Evolutionary conservation across 2,329 filamentous ascomycete genomes (phyloP), one percentile per base, ranked within the genome.

Genomic region (Clarireedia monteithiana): DNA sequence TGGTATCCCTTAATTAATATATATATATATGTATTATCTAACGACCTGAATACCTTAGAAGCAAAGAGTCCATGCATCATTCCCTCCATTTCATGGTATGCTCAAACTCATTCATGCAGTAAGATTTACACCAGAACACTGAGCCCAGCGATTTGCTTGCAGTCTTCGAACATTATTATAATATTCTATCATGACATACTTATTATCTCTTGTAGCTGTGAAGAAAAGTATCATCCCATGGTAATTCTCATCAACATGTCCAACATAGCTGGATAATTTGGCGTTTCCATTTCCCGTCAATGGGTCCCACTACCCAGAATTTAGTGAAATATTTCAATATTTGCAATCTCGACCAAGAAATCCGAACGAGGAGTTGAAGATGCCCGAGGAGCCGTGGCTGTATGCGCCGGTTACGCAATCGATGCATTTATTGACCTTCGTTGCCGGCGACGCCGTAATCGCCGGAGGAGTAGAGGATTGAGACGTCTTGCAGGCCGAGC

Each of bases 401-500:
- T 55, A 58, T 10, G 50, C 55, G 10, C 57, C 58, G 9, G 55
- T 57, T 14, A 48, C 50, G 2, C 66, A 58, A 51, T 72, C 67
- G 54, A 56, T 51, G 27, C 57, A 61, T 38, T 63, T 45, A 27
- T 36, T 63, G 46, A 27, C 63, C 64, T 47, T 65, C 60, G 59
- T 73, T 72, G 46, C 73, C 71, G 24, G 71, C 60, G 24, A 62
- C 60, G 7, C 60, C 60, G 42, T 55, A 60, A 48, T 63, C 62
- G 2, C 62, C 62, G 3, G 56, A 57, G 0, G 62, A 60, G 39
- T 59, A 60, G 4, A 81, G 58, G 15, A 82, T 68, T 1, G 75
- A 74, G 10, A 79, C 71, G 20, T 78, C 78, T 62, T 74, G 74
- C 34, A 81, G 72, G 17, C 75, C 78, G 2, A 82, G 73, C 69